Base-by-base conservation (phyloP, 192 early-diverging fungal genomes). In the Coemansia biformis region DNA sequence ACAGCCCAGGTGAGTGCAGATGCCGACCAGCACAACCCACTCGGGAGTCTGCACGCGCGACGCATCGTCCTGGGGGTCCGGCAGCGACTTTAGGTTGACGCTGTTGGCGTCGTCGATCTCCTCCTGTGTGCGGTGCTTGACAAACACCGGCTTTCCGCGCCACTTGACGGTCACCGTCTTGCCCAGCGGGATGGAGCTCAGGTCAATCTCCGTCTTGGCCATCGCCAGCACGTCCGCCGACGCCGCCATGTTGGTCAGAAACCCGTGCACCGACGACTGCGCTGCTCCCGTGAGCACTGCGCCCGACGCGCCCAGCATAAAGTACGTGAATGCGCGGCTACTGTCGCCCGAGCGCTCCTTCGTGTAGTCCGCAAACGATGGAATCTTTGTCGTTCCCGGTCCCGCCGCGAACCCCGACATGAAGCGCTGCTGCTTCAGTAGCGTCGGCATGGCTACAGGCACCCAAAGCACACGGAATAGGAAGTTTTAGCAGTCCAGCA, bases 61-160 rank as follows among this genome's bases (percentile, higher is more conserved):
- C 37, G 87, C 80, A 77, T 98, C 95, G 46, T 81, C 79, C 78
- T 98, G 86, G 38, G 87, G 91, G 77, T 98, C 88, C 53, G 87
- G 88, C 48, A 98, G 81, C 47, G 86, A 82, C 38, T 76, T 38
- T 45, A 98, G 58, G 63, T 83, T 81, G 48, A 91, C 85, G 28
- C 72, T 34, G 64, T 92, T 87, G 49, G 93, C 93, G 63, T 96
- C 95, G 8, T 81, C 82, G 52, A 98, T 98, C 70, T 98, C 95
- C 48, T 84, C 89, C 16, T 81, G 76, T 24, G 95, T 98, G 55
- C 95, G 84, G 78, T 98, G 95, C 68, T 92, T 86, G 55, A 98
- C 86, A 65, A 96, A 93, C 43, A 98, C 84, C 28, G 95, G 95
- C 84, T 98, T 98, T 75, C 95, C 95, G 59, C 93, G 86, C 95